These are phyloP conservation scores for Coemansia sp. DNA, from an alignment of 192 early-diverging fungal genomes.

Conservation along the genomic window DNA sequence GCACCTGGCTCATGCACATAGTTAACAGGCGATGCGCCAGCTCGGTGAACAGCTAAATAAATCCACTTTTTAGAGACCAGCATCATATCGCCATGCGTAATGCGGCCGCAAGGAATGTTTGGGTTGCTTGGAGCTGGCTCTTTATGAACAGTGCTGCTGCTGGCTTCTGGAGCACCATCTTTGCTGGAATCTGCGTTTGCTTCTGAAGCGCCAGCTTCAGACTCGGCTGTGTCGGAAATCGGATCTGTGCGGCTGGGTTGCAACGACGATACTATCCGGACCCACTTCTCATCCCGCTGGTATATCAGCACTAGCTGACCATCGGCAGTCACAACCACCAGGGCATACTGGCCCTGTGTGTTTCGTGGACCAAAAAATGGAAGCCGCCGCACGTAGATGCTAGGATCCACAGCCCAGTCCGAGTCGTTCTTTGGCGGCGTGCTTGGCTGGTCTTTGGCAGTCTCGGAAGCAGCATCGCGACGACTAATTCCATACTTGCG, in stretches of 20 bases:
- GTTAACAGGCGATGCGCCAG: slow-evolving; percentile 28
- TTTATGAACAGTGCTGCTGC: not conserved
- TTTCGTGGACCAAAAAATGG: slow-evolving; percentile 54
- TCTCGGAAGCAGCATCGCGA: not conserved
- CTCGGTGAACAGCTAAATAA: slow-evolving; percentile 42
- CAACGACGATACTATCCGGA: slow-evolving; percentile 38
- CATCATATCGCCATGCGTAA: slow-evolving; percentile 54
- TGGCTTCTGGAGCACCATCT: not conserved
- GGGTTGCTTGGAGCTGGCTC: no score
- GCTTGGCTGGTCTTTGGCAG: not conserved
- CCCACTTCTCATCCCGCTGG: slow-evolving; percentile 50
- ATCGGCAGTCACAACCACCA: slow-evolving; percentile 48
- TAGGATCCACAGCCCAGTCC: slow-evolving; percentile 37
- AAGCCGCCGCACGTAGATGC: slow-evolving; percentile 36
- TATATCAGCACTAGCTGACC: slow-evolving; percentile 48
- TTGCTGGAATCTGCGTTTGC: no score
- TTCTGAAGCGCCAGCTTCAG: not conserved
- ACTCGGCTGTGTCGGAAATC: not conserved
- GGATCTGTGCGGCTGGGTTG: slow-evolving; percentile 13
- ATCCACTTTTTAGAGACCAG: slow-evolving; percentile 54
- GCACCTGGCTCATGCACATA: slow-evolving; percentile 47
- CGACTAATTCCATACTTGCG: slow-evolving; percentile 54
- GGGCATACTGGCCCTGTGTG: slow-evolving; percentile 49
- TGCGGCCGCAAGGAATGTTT: slow-evolving; percentile 42
- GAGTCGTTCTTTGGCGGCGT: not conserved